A percentile compares a stretch with the other conserved stretches of the same genome.
Evolutionary conservation across 768 basidiomycete genomes (phyloP).

Genomic region (Boletus eberwhitei): DNA sequence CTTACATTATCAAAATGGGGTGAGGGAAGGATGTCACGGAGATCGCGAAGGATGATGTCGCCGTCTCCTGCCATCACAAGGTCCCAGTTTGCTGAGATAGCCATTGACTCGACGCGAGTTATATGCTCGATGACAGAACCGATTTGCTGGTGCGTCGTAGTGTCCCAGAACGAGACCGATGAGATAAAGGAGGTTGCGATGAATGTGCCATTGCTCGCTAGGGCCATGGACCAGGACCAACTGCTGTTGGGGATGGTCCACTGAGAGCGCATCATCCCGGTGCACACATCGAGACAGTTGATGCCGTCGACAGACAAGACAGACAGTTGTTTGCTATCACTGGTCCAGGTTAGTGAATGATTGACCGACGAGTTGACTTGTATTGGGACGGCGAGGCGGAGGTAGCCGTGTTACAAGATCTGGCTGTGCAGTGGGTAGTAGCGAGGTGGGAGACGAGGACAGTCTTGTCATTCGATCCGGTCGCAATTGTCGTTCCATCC

Average conservation of each 20-base stretch:
- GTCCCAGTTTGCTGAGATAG: not conserved
- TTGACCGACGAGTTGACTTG: not conserved
- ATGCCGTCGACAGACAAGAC: not conserved
- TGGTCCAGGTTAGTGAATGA: slow-evolving; percentile 9
- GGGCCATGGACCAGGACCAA: not conserved
- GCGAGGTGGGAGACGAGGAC: no score
- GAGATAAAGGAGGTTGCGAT: slow-evolving; percentile 3
- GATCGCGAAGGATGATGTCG: not conserved
- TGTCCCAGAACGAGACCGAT: slow-evolving; percentile 12
- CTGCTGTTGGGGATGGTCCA: not conserved
- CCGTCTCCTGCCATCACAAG: not conserved
- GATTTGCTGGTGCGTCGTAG: not conserved
- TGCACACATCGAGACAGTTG: not conserved
- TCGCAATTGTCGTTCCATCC: not conserved
- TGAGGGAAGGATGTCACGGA: not conserved
- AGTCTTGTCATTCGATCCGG: not conserved
- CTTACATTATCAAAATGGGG: not conserved
- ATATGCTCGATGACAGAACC: not conserved
- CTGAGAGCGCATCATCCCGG: not conserved
- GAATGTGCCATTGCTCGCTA: not conserved
- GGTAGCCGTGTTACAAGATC: not conserved
- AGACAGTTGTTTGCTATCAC: slow-evolving; percentile 5
- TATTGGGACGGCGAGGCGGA: not conserved
- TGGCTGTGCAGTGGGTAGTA: no score
- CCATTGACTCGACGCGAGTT: not conserved